phyloP scores from a whole-genome alignment of 805 yeast species.

The Barnettozyma botsteinii region DNA sequence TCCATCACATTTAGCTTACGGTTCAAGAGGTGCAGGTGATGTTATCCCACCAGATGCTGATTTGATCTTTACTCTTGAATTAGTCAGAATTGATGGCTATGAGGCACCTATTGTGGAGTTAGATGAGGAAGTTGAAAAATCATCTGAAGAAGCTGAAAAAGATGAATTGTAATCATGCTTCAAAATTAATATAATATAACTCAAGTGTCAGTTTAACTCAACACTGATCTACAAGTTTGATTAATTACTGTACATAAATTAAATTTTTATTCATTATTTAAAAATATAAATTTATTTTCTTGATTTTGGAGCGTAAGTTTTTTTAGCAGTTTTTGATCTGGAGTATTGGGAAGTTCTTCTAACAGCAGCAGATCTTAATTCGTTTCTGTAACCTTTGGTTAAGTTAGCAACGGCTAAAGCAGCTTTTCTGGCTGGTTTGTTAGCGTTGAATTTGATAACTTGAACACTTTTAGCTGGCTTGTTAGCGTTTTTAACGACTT shows the following conservation, averaged over 20 bases:
- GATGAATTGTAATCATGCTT: slow-evolving; percentile 1
- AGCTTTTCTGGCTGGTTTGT: slow-evolving; percentile 38
- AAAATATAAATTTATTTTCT: slow-evolving; percentile 16
- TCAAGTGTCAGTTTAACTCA: too few relatives aligned
- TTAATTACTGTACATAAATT: slow-evolving; percentile 10
- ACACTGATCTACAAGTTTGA: slow-evolving; percentile 1
- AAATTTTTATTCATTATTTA: slow-evolving; percentile 9
- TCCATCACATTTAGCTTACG: slow-evolving; percentile 77
- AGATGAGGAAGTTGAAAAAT: not conserved
- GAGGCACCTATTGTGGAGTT: slow-evolving; percentile 2
- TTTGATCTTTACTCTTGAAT: slow-evolving; percentile 59
- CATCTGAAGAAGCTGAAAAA: slow-evolving; percentile 2
- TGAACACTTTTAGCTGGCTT: slow-evolving; percentile 39
- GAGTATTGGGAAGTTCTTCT: slow-evolving; percentile 41
- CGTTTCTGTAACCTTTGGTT: slow-evolving; percentile 43
- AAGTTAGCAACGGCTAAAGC: slow-evolving; percentile 41
- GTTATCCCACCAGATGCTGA: slow-evolving; percentile 77
- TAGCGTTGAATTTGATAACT: slow-evolving; percentile 34
- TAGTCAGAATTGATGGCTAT: slow-evolving; percentile 47
- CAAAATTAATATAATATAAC: too few relatives aligned
- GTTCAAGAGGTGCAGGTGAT: slow-evolving; percentile 68
- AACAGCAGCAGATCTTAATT: slow-evolving; percentile 43
- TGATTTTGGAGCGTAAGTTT: slow-evolving; percentile 27
- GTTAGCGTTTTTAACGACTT: slow-evolving; percentile 40
- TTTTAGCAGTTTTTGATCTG: slow-evolving; percentile 33